Conservation (phyloP, 2,329 filamentous ascomycete genomes). For the Calonectria multiphialidica region DNA sequence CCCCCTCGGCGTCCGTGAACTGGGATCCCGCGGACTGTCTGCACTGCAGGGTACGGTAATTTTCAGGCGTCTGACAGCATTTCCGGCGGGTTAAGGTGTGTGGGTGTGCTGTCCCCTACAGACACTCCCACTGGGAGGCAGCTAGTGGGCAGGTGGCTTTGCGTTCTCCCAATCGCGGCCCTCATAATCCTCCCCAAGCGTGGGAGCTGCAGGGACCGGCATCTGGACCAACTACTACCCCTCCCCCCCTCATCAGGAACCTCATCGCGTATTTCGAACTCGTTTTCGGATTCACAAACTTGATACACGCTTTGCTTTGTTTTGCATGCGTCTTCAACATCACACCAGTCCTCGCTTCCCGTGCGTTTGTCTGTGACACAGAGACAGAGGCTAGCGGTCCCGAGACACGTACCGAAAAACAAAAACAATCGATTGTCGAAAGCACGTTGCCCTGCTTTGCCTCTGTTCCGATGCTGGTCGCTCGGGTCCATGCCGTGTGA, state of each 20-base stretch:
- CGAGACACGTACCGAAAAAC: not conserved
- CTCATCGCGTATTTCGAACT: conserved; percentile 20
- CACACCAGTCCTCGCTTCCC: not conserved
- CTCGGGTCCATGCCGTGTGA: not conserved
- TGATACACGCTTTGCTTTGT: conserved; percentile 10
- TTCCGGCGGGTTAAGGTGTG: conserved; percentile 11
- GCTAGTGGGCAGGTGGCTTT: conserved; percentile 3
- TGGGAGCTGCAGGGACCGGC: conserved; percentile 26
- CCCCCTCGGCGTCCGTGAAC: conserved; percentile 2
- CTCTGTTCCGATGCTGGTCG: not conserved
- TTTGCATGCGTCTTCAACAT: conserved; percentile 3
- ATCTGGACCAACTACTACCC: conserved; percentile 15
- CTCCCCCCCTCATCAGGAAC: conserved; percentile 1
- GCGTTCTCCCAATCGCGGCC: conserved; percentile 13
- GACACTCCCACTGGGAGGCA: not conserved
- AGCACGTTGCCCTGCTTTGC: not conserved
- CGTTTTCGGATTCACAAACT: conserved; percentile 26
- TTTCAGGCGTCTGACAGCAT: conserved; percentile 20
- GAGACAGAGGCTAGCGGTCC: not conserved
- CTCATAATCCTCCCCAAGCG: conserved; percentile 8
- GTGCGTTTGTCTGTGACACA: not conserved
- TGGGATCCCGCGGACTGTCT: conserved; percentile 8
- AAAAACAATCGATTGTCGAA: not conserved
- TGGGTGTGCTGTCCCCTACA: not conserved
- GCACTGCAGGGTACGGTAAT: conserved; percentile 5